Percentiles rank a stretch among this genome's conserved stretches.
Evolutionary conservation across 2,329 filamentous ascomycete species (phyloP).

Genomic region (Talaromyces marneffei): DNA sequence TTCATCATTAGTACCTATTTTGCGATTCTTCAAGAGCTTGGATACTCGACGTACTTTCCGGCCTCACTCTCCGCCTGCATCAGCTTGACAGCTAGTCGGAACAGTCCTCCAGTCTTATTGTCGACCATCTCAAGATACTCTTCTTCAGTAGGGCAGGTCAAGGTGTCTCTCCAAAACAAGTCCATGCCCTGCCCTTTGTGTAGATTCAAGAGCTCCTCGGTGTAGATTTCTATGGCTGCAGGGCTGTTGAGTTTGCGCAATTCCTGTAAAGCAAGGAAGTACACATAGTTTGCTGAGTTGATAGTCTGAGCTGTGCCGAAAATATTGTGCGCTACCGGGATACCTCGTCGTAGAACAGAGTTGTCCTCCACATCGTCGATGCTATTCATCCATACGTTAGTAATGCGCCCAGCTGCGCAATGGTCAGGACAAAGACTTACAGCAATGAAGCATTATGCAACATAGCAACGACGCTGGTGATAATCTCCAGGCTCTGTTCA

Average conservation of each 20-base stretch:
- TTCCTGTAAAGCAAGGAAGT: constrained; percentile 42
- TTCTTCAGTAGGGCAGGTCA: constrained; percentile 42
- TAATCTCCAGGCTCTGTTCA: constrained; percentile 34
- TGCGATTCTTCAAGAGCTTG: not conserved
- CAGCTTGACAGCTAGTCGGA: constrained; percentile 41
- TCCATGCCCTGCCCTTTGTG: constrained; percentile 46
- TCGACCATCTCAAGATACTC: constrained; percentile 47
- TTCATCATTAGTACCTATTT: not conserved
- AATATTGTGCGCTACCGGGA: constrained; percentile 46
- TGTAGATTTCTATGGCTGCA: constrained; percentile 39
- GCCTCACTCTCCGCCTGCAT: constrained; percentile 41
- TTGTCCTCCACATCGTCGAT: constrained; percentile 49
- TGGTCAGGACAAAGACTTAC: constrained; percentile 21
- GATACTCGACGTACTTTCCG: constrained; percentile 19
- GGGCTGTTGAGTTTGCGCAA: constrained; percentile 37
- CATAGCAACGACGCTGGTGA: constrained; percentile 41
- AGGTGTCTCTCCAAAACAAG: constrained; percentile 44
- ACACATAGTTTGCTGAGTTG: constrained; percentile 48
- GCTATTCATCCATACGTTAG: constrained; percentile 18
- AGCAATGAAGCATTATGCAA: constrained; percentile 43
- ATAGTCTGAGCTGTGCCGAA: constrained; percentile 49
- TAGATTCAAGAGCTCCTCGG: constrained; percentile 43
- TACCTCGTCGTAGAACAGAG: constrained; percentile 44
- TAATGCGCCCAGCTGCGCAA: not conserved
- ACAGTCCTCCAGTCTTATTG: constrained; percentile 46